A percentile compares a stretch with the other conserved stretches of the same genome.
Conservation (phyloP, 2,329 filamentous ascomycete species). For the Alternaria dauci region DNA sequence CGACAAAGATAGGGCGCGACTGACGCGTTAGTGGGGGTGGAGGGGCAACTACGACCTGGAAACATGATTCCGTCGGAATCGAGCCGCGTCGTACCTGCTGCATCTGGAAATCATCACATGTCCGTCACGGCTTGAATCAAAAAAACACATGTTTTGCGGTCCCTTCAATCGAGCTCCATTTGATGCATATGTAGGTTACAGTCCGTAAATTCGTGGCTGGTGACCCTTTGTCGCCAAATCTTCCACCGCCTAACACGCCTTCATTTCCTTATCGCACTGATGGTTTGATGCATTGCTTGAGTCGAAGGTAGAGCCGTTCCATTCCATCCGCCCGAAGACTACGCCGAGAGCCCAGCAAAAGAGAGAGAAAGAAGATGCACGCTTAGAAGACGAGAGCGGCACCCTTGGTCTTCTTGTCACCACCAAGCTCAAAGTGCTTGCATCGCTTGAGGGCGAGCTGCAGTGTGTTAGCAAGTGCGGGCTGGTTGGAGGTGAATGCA, state of each 20-base stretch:
- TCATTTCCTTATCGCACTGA: constrained; percentile 31
- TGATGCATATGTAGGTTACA: constrained; percentile 53
- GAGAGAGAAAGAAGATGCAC: constrained; percentile 57
- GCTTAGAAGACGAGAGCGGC: constrained; percentile 99
- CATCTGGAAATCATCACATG: constrained; percentile 1
- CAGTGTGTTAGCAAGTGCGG: constrained; percentile 55
- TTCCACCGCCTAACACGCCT: constrained; percentile 38
- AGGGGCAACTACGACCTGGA: constrained; percentile 26
- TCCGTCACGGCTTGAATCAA: constrained; percentile 4
- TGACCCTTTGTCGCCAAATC: constrained; percentile 45
- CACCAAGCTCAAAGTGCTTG: constrained; percentile 99
- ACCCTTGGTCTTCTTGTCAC: constrained; percentile 99
- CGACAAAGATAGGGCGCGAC: constrained; percentile 20
- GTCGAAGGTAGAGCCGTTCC: constrained; percentile 48
- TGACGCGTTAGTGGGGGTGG: constrained; percentile 35
- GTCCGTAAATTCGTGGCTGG: constrained; percentile 47
- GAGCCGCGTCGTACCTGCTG: constrained; percentile 7
- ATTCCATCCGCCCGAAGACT: constrained; percentile 49
- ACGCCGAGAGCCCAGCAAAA: constrained; percentile 52
- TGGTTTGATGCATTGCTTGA: constrained; percentile 41
- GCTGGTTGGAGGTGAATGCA: neutral
- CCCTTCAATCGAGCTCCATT: constrained; percentile 52
- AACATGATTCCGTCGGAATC: constrained; percentile 16
- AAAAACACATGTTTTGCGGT: constrained; percentile 21
- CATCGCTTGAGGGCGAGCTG: constrained; percentile 99